These are phyloP conservation scores for Eucalyptus paniculata DNA, from an alignment of 345 rosid genomes.

Conservation along the genomic window DNA sequence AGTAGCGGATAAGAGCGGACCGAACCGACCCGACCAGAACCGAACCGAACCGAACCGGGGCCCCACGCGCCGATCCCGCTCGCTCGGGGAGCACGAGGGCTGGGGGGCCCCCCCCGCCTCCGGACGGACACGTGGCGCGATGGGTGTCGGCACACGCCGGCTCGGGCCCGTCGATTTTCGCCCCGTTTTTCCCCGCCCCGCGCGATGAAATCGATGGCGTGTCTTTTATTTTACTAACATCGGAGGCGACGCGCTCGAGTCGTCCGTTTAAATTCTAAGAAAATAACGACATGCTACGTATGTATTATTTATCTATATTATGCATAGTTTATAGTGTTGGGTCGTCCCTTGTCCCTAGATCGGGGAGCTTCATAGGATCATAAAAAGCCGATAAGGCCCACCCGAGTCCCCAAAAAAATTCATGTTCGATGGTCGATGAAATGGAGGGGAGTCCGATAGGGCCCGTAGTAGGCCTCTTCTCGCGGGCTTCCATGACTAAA, in stretches of 20 bases:
- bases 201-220: background rate
- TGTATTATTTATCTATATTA: background rate
- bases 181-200: background rate
- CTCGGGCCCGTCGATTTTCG: background rate
- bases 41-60: too few species aligned
- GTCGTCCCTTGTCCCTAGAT: background rate
- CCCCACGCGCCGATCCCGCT: background rate
- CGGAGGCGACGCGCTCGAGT: background rate
- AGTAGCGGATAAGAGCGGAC: background rate
- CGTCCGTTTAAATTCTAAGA: background rate
- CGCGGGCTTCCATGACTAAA: background rate
- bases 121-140: background rate
- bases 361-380: background rate
- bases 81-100: background rate
- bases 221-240: background rate
- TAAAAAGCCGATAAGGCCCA: background rate
- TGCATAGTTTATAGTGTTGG: background rate
- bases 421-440: background rate
- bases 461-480: background rate
- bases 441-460: background rate
- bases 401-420: background rate
- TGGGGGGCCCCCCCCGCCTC: background rate
- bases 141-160: background rate
- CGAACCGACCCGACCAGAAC: background rate
- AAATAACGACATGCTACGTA: background rate